Conservation (phyloP, 2,329 filamentous ascomycete genomes). For the Bimuria novae-zelandiae region DNA sequence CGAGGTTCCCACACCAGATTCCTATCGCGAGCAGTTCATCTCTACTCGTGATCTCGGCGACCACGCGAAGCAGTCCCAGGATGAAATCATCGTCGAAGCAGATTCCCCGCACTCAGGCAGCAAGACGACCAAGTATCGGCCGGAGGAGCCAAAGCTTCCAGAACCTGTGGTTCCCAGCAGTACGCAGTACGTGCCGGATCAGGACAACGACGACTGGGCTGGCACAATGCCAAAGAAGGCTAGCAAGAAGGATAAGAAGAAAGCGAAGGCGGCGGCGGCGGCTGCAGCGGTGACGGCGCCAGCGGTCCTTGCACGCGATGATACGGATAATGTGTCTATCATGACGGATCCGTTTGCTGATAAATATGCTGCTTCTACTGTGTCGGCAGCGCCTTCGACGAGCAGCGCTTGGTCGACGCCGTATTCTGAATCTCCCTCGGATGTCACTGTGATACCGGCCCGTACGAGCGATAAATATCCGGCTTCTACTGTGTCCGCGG, state of each 20-base stretch:
- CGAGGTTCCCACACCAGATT: constrained; percentile 52
- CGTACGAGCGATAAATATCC: constrained; percentile 33
- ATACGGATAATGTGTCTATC: constrained; percentile 25
- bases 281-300: constrained; percentile 22
- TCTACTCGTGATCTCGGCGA: constrained; percentile 35
- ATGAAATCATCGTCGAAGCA: constrained; percentile 48
- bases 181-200: constrained; percentile 36
- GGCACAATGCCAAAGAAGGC: constrained; percentile 33
- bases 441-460: constrained; percentile 38
- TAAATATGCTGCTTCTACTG: constrained; percentile 21
- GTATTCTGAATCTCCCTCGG: constrained; percentile 49
- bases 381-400: constrained; percentile 27
- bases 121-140: constrained; percentile 38
- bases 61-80: constrained; percentile 29
- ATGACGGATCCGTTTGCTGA: constrained; percentile 37
- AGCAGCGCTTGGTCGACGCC: constrained; percentile 44
- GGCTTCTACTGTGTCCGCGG: constrained; percentile 20
- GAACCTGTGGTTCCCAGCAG: constrained; percentile 32
- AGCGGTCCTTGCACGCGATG: constrained; percentile 23
- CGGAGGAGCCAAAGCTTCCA: constrained; percentile 20
- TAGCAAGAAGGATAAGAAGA: constrained; percentile 40
- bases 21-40: constrained; percentile 45
- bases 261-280: constrained; percentile 28
- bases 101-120: constrained; percentile 37
- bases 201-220: constrained; percentile 30